A percentile compares a stretch with the other conserved stretches of the same genome.
Conservation (phyloP, 306 rosid species). For the Rosa rugosa region DNA sequence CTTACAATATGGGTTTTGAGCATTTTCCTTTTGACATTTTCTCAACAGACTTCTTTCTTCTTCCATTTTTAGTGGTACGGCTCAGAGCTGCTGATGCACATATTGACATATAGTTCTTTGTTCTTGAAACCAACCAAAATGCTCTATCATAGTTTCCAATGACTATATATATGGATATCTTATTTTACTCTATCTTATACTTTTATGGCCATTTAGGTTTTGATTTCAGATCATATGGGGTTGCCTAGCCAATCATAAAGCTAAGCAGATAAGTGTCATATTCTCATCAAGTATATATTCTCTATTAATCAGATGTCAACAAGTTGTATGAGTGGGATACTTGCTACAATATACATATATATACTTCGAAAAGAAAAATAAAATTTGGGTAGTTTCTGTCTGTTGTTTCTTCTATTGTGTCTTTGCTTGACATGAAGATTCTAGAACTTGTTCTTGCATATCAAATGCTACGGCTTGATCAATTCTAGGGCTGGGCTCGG, state of each 20-base stretch:
- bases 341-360: not conserved
- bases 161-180: conserved; percentile 5
- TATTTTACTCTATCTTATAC: not conserved
- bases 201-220: not conserved
- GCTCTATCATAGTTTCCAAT: not conserved
- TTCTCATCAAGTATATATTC: not conserved
- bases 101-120: not conserved
- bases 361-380: not conserved
- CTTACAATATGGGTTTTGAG: not conserved
- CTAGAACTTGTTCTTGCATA: not conserved
- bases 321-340: conserved; percentile 8
- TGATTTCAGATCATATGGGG: not conserved
- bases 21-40: not conserved
- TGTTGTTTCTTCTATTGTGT: not conserved
- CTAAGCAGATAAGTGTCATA: not conserved
- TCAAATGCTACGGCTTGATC: not conserved
- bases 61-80: not conserved
- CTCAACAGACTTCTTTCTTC: not conserved
- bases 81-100: not conserved
- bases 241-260: not conserved
- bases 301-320: not conserved
- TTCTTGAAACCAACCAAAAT: conserved; percentile 2
- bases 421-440: not conserved
- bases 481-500: too few relatives aligned
- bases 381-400: not conserved